These are phyloP conservation scores for Echinosophora koreensis DNA, from an alignment of 306 rosid genomes.

Conservation along the genomic window DNA sequence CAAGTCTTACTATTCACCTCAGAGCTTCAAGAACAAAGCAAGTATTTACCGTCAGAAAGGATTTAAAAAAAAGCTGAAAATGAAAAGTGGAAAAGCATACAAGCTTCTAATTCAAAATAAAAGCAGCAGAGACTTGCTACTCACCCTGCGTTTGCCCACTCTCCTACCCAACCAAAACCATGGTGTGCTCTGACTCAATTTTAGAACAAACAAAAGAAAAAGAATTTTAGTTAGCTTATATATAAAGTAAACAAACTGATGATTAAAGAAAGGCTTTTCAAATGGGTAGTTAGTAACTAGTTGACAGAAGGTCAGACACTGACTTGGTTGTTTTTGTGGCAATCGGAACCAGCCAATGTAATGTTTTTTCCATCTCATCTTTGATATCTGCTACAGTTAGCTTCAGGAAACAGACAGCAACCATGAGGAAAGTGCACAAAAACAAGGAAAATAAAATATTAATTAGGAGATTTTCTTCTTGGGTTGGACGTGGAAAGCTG, in stretches of 20 bases:
- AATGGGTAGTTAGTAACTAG: constrained; percentile 27
- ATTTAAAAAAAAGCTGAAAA: constrained; percentile 1
- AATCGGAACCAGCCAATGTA: constrained; percentile 79
- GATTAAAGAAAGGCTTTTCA: constrained; percentile 4
- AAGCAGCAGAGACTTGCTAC: constrained; percentile 43
- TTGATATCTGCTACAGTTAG: constrained; percentile 68
- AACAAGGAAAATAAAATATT: neutral
- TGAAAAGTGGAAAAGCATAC: neutral
- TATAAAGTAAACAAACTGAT: neutral
- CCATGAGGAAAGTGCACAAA: neutral
- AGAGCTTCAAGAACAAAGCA: constrained; percentile 55
- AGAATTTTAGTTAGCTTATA: constrained; percentile 41
- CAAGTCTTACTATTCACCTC: constrained; percentile 56
- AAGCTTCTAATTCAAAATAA: constrained; percentile 20
- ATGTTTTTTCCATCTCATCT: constrained; percentile 80
- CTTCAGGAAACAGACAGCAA: constrained; percentile 54
- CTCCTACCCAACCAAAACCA: constrained; percentile 95
- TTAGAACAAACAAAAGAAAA: constrained; percentile 48
- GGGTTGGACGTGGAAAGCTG: constrained; percentile 38
- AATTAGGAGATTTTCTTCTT: constrained; percentile 2
- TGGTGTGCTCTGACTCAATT: constrained; percentile 76
- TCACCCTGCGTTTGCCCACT: constrained; percentile 87
- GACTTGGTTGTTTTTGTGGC: constrained; percentile 90
- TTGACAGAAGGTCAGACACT: constrained; percentile 44
- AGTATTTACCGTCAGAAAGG: constrained; percentile 25